A percentile compares a stretch with the other conserved stretches of the same genome.
These are phyloP conservation scores for Fusarium denticulatum DNA, from an alignment of 2,329 filamentous ascomycete species.

Conservation along the genomic window DNA sequence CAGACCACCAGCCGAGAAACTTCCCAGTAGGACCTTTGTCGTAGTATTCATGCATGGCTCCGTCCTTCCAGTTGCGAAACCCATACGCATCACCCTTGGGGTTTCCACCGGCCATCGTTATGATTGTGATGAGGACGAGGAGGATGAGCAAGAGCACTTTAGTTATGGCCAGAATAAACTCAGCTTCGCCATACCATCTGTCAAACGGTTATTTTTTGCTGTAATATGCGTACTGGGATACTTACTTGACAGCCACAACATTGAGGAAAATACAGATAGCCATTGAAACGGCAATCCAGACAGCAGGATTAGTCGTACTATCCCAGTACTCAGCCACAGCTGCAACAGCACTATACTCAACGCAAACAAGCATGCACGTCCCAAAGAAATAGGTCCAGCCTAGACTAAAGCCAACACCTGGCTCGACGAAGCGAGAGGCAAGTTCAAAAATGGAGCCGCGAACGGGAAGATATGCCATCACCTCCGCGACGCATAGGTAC, in stretches of 20 bases:
- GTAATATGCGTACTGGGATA: fast-evolving
- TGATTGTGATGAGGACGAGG: neutral
- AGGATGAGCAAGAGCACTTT: neutral
- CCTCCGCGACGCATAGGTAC: neutral
- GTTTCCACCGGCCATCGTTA: neutral
- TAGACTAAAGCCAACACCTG: neutral
- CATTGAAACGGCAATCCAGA: neutral
- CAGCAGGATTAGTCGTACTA: neutral
- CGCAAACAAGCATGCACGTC: neutral
- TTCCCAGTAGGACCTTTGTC: slow-evolving; percentile 57
- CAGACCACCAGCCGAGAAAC: slow-evolving; percentile 66
- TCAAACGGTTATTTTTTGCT: fast-evolving
- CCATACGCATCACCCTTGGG: neutral
- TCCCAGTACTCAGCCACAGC: neutral
- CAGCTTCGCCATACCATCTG: neutral
- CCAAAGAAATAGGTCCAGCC: neutral
- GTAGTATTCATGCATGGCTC: neutral
- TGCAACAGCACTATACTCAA: neutral
- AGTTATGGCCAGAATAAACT: neutral
- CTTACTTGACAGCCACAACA: neutral
- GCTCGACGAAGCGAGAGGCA: neutral
- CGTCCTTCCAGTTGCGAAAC: neutral
- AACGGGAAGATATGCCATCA: neutral
- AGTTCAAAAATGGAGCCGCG: neutral
- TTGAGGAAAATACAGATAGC: neutral